Conservation (phyloP, 2,329 filamentous ascomycete genomes). For the Cercospora sojina region DNA sequence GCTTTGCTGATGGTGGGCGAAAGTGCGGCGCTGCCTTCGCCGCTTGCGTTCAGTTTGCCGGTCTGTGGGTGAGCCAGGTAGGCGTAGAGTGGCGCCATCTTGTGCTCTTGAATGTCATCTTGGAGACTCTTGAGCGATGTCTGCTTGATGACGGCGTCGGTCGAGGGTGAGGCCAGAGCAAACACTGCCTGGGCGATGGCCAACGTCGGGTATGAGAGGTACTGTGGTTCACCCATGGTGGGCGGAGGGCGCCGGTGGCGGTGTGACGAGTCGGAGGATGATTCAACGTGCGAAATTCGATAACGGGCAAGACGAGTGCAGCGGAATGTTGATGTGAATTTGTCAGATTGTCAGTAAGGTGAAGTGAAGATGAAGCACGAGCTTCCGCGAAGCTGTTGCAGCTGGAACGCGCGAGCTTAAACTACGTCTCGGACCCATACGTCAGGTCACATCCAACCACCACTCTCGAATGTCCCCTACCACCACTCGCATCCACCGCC, state of each 20-base stretch:
- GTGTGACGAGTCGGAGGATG: neutral
- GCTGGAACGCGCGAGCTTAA: neutral
- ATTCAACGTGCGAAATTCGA: neutral
- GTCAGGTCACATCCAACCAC: neutral
- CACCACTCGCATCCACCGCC: neutral
- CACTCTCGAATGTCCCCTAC: neutral
- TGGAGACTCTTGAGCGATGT: conserved; percentile 70
- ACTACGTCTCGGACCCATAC: neutral
- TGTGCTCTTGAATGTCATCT: conserved; percentile 77
- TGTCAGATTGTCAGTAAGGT: neutral
- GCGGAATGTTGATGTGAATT: neutral
- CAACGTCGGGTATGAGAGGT: conserved; percentile 80
- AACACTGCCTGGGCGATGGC: conserved; percentile 83
- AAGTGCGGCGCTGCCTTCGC: conserved; percentile 53
- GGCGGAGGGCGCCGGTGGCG: conserved; percentile 8
- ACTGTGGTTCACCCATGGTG: conserved; percentile 74
- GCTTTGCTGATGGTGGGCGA: conserved; percentile 38
- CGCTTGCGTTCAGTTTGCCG: conserved; percentile 74
- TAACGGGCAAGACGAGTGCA: neutral
- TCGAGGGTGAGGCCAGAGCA: conserved; percentile 77
- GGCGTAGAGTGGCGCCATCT: conserved; percentile 85
- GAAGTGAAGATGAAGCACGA: conserved; percentile 7
- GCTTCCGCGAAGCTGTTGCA: conserved; percentile 1
- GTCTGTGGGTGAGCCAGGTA: conserved; percentile 79
- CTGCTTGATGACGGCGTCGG: conserved; percentile 66